Base-by-base conservation (phyloP, 352 stramenopile genomes). In the Phytophthora sp. region DNA sequence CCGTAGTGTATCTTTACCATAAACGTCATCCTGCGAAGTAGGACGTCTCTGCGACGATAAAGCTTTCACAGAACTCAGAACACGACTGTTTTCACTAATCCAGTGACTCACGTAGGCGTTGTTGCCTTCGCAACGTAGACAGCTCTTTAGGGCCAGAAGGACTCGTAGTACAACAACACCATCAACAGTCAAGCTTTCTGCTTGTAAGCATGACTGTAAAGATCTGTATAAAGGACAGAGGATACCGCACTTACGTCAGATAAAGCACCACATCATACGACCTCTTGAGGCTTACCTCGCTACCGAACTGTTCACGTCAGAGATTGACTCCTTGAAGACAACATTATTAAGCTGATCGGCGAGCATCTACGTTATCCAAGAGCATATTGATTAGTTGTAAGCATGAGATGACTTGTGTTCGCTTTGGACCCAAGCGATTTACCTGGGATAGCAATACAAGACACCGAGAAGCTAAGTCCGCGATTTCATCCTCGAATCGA, bases 361-460 rank as follows among this genome's bases (percentile, higher is more conserved):
- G 48, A 88, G 89, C n/a, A 88, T 73, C 82, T 91, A 20, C 21
- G 35, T 28, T 20, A 69, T 37, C 56, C 10, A 27, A 50, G 26
- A 15, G 11, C 28, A 32, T 9, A 55, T 21, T 39, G 13, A 31
- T n/a, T 15, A 8, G 31, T 46, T 10, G 15, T 21, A 15, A 27
- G 11, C 5, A 20, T 31, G 18, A 13, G 11, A 34, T 42, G 28
- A n/a, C n/a, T n/a, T n/a, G n/a, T n/a, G n/a, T n/a, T n/a, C n/a
- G n/a, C n/a, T n/a, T n/a, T n/a, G n/a, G n/a, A n/a, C n/a, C n/a
- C n/a, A n/a, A n/a, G n/a, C n/a, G n/a, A n/a, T 32, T 50, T 69
- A 89, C 82, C 79, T 89, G 82, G 5, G 82, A 89, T 17, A 87
- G 54, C 17, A 79, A 82, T 8, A 89, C 61, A 32, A 91, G 61